Evolutionary conservation across 2,329 filamentous ascomycete species (phyloP).

Genomic region (Phialophora verrucosa): DNA sequence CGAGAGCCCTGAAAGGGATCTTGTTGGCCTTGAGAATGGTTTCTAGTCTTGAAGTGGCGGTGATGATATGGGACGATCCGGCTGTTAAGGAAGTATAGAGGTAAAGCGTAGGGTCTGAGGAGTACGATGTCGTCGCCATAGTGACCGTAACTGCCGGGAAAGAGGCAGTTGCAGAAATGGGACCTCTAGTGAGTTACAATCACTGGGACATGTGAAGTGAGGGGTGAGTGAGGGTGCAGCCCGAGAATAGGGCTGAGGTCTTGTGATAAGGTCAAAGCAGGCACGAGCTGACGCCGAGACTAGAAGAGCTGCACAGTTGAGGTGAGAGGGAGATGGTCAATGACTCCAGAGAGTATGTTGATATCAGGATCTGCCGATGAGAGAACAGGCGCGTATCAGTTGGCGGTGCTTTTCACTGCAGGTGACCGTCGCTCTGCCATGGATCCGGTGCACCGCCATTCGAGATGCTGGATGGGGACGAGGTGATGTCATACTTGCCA

Average conservation of each 20-base stretch:
- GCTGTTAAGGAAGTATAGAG: slow-evolving; percentile 96
- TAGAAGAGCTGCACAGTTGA: background rate
- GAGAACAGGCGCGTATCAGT: slow-evolving; percentile 4
- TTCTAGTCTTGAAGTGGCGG: slow-evolving; percentile 91
- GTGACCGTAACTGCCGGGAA: slow-evolving; percentile 2
- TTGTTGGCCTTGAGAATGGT: slow-evolving; percentile 95
- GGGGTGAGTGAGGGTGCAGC: slow-evolving; percentile 1
- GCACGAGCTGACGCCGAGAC: slow-evolving; percentile 3
- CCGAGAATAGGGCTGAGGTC: background rate
- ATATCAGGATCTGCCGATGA: background rate
- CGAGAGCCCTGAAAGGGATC: slow-evolving; percentile 89
- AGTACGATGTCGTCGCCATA: slow-evolving; percentile 33
- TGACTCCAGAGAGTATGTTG: background rate
- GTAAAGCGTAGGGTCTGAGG: slow-evolving; percentile 74
- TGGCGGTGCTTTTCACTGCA: background rate
- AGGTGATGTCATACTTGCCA: slow-evolving; percentile 14
- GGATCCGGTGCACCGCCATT: background rate
- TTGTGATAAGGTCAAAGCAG: slow-evolving; percentile 15
- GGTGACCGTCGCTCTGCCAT: background rate
- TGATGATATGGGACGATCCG: slow-evolving; percentile 94
- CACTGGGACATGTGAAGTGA: background rate
- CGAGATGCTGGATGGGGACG: background rate
- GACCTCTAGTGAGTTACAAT: background rate
- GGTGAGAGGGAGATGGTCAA: background rate
- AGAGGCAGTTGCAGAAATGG: background rate